Evolutionary conservation across 2,329 filamentous ascomycete species (phyloP), one percentile per base, ranked within the genome.

Genomic region (Phialemonium atrogriseum): DNA sequence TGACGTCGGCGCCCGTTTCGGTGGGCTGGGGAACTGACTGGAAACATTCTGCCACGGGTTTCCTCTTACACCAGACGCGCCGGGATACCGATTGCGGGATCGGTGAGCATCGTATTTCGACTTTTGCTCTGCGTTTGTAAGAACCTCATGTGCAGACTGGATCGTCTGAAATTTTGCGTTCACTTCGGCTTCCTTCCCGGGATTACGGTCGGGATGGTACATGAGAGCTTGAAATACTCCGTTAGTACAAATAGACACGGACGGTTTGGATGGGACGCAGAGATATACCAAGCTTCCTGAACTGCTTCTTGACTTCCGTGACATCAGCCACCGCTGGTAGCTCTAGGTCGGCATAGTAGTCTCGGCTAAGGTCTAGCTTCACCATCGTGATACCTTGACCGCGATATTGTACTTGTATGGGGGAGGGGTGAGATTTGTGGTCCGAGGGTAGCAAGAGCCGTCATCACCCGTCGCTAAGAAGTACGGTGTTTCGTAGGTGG

Each of bases 191-290:
- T 94, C 86, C 49, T 74, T 76, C 31, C 87, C 87, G 9, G 81
- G 84, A 50, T 94, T 94, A 37, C 87, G 80, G 54, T 94, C 87
- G 7, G 87, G 87, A 50, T 94, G 87, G 49, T 83, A 93, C 55
- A 84, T 83, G 27, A 93, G 66, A 28, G 86, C 86, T 86, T 35
- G 14, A 18, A 56, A 50, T 27, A 38, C 25, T 22, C 24, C 26
- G 33, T 38, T 18, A 36, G 35, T 29, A 39, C 33, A 13, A 32
- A 16, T 29, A 24, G 27, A n/a, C n/a, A n/a, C n/a, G n/a, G n/a
- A n/a, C n/a, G n/a, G n/a, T 19, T 5, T 12, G 12, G 22, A 12
- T 10, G 13, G 5, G 10, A 5, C 6, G 30, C 6, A 9, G 22
- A n/a, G 18, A 28, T 18, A 19, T 62, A 85, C 82, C 82, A 49